Evolutionary conservation across 2,329 filamentous ascomycete species (phyloP).

Genomic region (Camptophora hylomeconis): DNA sequence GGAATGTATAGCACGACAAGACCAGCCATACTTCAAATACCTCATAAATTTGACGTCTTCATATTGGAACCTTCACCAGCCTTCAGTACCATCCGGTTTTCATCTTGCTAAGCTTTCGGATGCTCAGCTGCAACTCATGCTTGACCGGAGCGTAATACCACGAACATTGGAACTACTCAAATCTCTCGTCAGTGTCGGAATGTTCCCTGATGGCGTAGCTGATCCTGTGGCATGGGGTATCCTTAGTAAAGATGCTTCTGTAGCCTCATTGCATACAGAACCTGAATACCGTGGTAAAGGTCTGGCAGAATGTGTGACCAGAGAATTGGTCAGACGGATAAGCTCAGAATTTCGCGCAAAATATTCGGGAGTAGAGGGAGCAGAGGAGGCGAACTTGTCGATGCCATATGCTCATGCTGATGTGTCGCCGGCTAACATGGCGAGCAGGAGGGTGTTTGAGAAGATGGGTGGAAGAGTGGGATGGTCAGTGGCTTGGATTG

Average conservation of each 20-base stretch:
- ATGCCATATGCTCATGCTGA: constrained; percentile 25
- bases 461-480: constrained; percentile 27
- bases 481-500: constrained; percentile 26
- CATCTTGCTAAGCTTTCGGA: constrained; percentile 6
- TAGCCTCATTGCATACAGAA: constrained; percentile 29
- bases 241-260: constrained; percentile 24
- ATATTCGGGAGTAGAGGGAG: constrained; percentile 13
- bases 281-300: constrained; percentile 27
- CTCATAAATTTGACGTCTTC: neutral
- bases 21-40: constrained; percentile 5
- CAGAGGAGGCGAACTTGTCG: constrained; percentile 6
- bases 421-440: constrained; percentile 22
- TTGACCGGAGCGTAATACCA: constrained; percentile 26
- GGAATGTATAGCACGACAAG: constrained; percentile 3
- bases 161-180: constrained; percentile 23
- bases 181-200: constrained; percentile 22
- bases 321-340: constrained; percentile 22
- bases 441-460: constrained; percentile 31
- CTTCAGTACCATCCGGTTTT: constrained; percentile 6
- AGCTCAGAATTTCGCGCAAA: constrained; percentile 17
- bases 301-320: constrained; percentile 22
- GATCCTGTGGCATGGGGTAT: constrained; percentile 30
- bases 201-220: constrained; percentile 20
- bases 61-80: neutral
- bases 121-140: constrained; percentile 24